Base-by-base conservation (phyloP, 2,329 filamentous ascomycete genomes). In the Trichocomaceae sp. region DNA sequence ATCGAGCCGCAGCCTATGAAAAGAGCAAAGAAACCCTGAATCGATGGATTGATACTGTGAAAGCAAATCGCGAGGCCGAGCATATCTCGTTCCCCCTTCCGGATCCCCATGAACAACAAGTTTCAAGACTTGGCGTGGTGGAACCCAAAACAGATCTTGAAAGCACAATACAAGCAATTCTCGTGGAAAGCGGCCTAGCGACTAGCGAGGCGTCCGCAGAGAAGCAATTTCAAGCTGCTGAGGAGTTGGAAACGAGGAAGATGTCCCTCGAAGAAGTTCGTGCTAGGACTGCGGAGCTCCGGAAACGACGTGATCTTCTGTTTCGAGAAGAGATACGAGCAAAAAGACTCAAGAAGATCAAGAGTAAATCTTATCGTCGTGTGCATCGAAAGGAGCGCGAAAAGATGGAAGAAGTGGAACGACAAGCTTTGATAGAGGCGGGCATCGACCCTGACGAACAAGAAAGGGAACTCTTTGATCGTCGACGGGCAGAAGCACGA, bases 261-360 rank as follows among this genome's bases (percentile, higher is more conserved):
- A 72, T 92, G 51, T 87, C 85, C 1, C 78, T 85, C 47, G 86
- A 84, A 65, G 87, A 90, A 63, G 82, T 89, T 23, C 82, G 85
- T 67, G 86, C 85, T 47, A 79, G 88, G 22, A 80, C 85, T 54
- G 83, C 85, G 47, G 84, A 91, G 65, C 80, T 92, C 55, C 85
- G 93, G 12, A 85, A 84, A 69, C 84, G 88, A 59, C 81, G 93
- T 61, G 92, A 97, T 64, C 75, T 96, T 7, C 80, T 92, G 60
- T 96, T 95, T 63, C 82, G 91, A 10, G 92, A 97, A 72, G 87
- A 95, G 65, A 85, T 90, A 44, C 86, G 90, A 55, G 83, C 90
- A 7, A 95, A 91, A 73, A 86, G 93, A 22, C 90, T 99, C 73
- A 96, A 96, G 76, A 97, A 97, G 77, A 99, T 99, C 75, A 99